Conservation (phyloP, 768 basidiomycete species). For the Pleurotus tuber-regium region DNA sequence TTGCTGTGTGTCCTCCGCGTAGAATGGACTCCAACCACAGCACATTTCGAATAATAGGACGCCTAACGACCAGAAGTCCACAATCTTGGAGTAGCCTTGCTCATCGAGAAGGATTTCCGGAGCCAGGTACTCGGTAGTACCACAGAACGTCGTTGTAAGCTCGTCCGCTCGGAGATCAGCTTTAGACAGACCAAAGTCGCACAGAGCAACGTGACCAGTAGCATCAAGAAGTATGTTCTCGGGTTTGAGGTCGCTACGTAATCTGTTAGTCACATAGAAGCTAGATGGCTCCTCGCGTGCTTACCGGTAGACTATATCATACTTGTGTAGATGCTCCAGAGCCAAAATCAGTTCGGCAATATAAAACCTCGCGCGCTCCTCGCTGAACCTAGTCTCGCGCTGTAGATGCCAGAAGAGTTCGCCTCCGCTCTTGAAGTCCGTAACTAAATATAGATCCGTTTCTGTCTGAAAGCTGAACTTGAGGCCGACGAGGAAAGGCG, state of each 20-base stretch:
- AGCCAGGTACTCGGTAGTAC: conserved; percentile 97
- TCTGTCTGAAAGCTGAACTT: conserved; percentile 99
- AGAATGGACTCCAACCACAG: conserved; percentile 99
- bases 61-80: conserved; percentile 97
- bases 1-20: conserved; percentile 98
- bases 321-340: conserved; percentile 96
- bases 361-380: conserved; percentile 94
- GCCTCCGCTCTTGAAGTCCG: conserved; percentile 98
- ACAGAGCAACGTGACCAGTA: conserved; percentile 96
- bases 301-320: conserved; percentile 90
- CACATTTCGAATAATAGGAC: conserved; percentile 99
- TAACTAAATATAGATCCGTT: conserved; percentile 91
- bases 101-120: conserved; percentile 99
- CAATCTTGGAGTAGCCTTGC: conserved; percentile 96
- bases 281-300: conserved; percentile 28
- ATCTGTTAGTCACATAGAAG: background rate
- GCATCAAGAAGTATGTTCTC: conserved; percentile 99
- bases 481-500: conserved; percentile 95
- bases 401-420: conserved; percentile 99
- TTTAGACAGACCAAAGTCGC: conserved; percentile 98
- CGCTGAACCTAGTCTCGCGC: conserved; percentile 89
- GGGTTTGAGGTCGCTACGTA: conserved; percentile 85
- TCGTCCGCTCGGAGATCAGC: conserved; percentile 91
- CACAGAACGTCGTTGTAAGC: conserved; percentile 98
- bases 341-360: conserved; percentile 95